Conservation (phyloP, 345 rosid species). For the Eucalyptus cladocalyx region DNA sequence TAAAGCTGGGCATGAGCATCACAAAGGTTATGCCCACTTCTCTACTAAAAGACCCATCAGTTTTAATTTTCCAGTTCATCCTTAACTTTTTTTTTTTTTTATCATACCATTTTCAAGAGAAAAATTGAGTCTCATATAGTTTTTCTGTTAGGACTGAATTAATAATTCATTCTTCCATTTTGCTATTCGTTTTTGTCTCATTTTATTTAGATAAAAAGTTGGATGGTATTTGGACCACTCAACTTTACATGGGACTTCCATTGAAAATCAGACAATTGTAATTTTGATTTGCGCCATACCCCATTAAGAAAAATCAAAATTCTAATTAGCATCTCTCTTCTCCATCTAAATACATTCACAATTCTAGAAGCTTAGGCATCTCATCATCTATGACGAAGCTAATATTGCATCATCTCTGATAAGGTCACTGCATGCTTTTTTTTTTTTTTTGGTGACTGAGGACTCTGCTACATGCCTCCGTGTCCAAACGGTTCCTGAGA, state of each 20-base stretch:
- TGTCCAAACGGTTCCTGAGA: too few relatives aligned
- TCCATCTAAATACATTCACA: background rate
- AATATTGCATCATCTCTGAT: background rate
- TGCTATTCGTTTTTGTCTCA: background rate
- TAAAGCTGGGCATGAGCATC: background rate
- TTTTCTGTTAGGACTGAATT: background rate
- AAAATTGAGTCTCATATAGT: background rate
- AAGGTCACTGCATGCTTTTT: background rate
- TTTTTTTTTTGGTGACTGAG: too few relatives aligned
- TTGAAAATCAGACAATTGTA: background rate
- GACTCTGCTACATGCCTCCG: too few relatives aligned
- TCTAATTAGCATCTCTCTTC: background rate
- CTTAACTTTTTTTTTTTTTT: background rate
- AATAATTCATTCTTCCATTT: background rate
- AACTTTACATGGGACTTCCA: background rate
- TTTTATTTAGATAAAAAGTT: background rate
- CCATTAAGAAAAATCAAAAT: background rate
- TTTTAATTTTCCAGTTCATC: background rate
- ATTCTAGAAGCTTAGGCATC: background rate
- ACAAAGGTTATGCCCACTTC: background rate
- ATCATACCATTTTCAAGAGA: background rate
- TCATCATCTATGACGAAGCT: background rate
- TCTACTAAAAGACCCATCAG: background rate
- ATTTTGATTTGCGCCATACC: background rate
- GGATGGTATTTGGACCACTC: background rate